Base-by-base conservation (phyloP, 2,329 filamentous ascomycete genomes). In the Scleromitrula shiraiana region DNA sequence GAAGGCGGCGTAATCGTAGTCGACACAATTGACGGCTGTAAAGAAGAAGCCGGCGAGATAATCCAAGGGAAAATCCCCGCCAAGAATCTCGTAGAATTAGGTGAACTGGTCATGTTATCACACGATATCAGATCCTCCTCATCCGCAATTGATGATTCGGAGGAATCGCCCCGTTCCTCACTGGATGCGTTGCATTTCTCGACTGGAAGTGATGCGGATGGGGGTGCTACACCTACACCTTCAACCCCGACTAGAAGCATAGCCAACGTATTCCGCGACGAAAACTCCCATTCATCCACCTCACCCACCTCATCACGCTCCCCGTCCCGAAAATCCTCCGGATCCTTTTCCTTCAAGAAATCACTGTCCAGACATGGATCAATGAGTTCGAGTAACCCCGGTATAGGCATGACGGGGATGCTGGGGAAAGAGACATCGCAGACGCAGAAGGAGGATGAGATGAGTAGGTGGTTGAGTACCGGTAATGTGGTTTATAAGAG, bases 31-130 rank as follows among this genome's bases (percentile, higher is more conserved):
- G 86, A 85, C 0, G 41, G 46, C 4, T 89, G 84, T 38, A 64
- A 95, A 36, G 82, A 82, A 57, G 88, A 95, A 62, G 85, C 90
- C 0, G 91, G 91, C 0, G 91, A 97, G 69, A 72, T 97, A 40
- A 83, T 94, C 8, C 79, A 88, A 55, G 87, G 88, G 0, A 82
- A 80, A 0, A 70, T 96, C 23, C 73, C 73, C 19, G 81, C 86
- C 0, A 75, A 80, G 38, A 83, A 94, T 57, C 75, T 96, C 3
- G 86, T 95, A 0, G 91, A 96, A 65, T 70, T 96, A 1, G 91
- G 90, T 3, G 90, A 96, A 62, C 70, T 96, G 4, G 76, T 80
- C 10, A 79, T 82, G 75, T 70, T 82, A 24, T 71, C 74, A 57
- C 44, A 56, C 12, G 49, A 53, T n/a, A 50, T 52, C 29, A 3